Percentiles rank a stretch among this genome's conserved stretches.
These are phyloP conservation scores for Xylaria longipes DNA, from an alignment of 495 filamentous ascomycete genomes.

Conservation along the genomic window DNA sequence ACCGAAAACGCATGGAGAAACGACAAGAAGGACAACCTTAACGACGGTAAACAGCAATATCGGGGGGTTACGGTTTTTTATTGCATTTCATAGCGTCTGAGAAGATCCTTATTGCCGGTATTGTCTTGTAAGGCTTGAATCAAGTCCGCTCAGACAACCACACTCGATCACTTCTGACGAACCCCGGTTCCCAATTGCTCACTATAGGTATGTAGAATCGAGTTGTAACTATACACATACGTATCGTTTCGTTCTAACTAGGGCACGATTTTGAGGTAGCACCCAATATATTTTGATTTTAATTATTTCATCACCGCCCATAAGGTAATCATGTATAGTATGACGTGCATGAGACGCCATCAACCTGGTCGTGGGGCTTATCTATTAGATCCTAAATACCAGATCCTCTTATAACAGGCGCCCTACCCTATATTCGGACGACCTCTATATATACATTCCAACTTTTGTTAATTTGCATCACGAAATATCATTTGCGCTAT, in stretches of 20 bases:
- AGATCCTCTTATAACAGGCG: slow-evolving; percentile 28
- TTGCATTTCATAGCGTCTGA: neutral
- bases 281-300: no score
- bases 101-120: neutral
- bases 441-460: neutral
- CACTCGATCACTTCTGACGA: no score
- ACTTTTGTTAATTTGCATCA: no score
- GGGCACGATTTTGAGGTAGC: neutral
- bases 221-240: neutral
- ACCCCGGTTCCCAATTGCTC: no score
- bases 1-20: neutral
- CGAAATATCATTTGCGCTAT: neutral
- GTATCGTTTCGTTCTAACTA: neutral
- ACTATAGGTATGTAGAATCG: no score
- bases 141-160: no score
- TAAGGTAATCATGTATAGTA: slow-evolving; percentile 8
- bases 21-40: neutral
- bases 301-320: no score
- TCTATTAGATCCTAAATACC: slow-evolving; percentile 33
- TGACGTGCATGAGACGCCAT: slow-evolving; percentile 31
- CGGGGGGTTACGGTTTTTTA: no score
- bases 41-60: neutral
- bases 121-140: no score
- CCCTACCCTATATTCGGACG: slow-evolving; percentile 7
- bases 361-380: slow-evolving; percentile 42